Percentiles rank a stretch among this genome's conserved stretches.
phyloP scores from a whole-genome alignment of 225 moss, liverwort and hornwort species.

The Physcomitrellopsis africana region DNA sequence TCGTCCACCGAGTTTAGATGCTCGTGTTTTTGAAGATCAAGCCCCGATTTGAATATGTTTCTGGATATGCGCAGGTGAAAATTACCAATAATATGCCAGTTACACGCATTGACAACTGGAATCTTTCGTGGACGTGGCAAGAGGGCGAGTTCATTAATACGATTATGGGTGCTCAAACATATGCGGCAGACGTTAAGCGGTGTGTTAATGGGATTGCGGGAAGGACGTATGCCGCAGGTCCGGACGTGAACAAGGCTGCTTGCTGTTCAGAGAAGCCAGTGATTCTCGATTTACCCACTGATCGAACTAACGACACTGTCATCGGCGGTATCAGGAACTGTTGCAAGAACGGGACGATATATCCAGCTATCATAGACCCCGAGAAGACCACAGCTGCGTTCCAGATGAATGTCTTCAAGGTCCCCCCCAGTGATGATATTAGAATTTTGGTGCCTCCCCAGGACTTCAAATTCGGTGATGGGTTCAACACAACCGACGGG shows the following conservation, averaged over 20 bases:
- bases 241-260: slow-evolving; percentile 70
- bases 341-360: slow-evolving; percentile 87
- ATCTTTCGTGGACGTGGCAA: slow-evolving; percentile 81
- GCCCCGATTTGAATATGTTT: neutral
- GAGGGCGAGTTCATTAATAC: slow-evolving; percentile 68
- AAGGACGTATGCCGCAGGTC: slow-evolving; percentile 42
- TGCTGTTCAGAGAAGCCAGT: slow-evolving; percentile 66
- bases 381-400: slow-evolving; percentile 68
- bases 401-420: slow-evolving; percentile 56
- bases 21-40: too few relatives aligned
- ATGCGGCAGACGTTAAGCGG: slow-evolving; percentile 35
- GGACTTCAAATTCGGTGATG: slow-evolving; percentile 58
- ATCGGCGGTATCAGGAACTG: slow-evolving; percentile 62
- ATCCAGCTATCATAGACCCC: slow-evolving; percentile 73
- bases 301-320: slow-evolving; percentile 48
- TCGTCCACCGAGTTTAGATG: too few relatives aligned
- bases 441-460: slow-evolving; percentile 54
- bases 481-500: slow-evolving; percentile 37
- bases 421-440: slow-evolving; percentile 40
- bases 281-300: slow-evolving; percentile 66
- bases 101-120: slow-evolving; percentile 78
- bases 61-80: slow-evolving; percentile 51
- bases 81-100: slow-evolving; percentile 68
- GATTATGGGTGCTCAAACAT: slow-evolving; percentile 75
- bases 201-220: slow-evolving; percentile 71